Base-by-base conservation (phyloP, 805 yeast species). In the Candida morakotiae region DNA sequence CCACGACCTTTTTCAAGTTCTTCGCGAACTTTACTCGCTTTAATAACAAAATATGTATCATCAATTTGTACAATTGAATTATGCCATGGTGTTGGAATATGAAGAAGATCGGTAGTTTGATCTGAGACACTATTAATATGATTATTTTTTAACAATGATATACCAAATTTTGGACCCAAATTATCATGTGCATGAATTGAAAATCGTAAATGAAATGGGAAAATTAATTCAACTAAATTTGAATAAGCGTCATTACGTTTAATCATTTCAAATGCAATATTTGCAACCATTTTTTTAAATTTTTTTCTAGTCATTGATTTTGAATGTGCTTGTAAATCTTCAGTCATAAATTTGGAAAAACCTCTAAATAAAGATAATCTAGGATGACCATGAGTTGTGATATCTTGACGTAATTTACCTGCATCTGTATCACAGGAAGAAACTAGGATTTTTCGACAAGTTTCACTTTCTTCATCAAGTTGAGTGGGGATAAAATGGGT, bases 61-160 rank as follows among this genome's bases (percentile, higher is more conserved):
- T 62, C 64, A 37, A 71, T 52, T 35, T 61, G 58, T 18, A 73
- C 71, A 10, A 77, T 67, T 36, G 75, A 60, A 46, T 78, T 78
- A 53, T 77, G 83, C 83, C 83, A 78, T 32, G 83, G 83, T 0
- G 83, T 77, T 34, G 83, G 83, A 40, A 78, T 76, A 52, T 78
- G 83, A 40, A 78, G 64, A 44, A 73, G 58, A 45, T 75, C 81
- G 30, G 72, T 77, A 48, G 60, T 68, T 19, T 49, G 49, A 33
- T 61, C 62, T 34, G 70, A 72, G 23, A 77, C 53, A n/a, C 70
- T 60, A 34, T 58, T 65, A 13, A 76, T 69, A 11, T 71, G 72
- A 34, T 60, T 64, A 5, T 53, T 49, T 7, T 67, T 62, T 45
- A 78, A 69, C 15, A 77, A 60, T 41, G 64, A 67, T 31, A 78